These are phyloP conservation scores for Geoglossum cookeanum DNA, from an alignment of 2,329 filamentous ascomycete species.

Conservation along the genomic window DNA sequence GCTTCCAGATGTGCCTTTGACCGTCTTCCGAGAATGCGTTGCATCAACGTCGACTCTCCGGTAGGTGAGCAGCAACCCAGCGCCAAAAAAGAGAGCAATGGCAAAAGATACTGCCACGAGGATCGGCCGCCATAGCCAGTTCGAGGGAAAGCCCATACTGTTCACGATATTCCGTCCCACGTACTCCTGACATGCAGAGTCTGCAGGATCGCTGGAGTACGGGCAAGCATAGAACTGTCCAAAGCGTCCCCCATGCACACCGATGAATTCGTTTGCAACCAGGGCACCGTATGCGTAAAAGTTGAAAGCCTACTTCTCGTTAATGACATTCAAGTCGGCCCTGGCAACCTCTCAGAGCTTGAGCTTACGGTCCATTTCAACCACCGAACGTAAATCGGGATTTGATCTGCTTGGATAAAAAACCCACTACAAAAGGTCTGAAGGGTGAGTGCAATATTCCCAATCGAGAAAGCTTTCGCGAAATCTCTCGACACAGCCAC, in stretches of 20 bases:
- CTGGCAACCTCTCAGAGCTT: constrained; percentile 3
- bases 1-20: constrained; percentile 48
- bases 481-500: constrained; percentile 48
- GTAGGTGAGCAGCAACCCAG: constrained; percentile 43
- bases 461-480: constrained; percentile 49
- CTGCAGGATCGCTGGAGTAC: constrained; percentile 35
- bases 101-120: constrained; percentile 42
- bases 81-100: constrained; percentile 40
- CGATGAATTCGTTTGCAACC: constrained; percentile 49
- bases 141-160: constrained; percentile 43
- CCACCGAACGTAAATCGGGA: constrained; percentile 64
- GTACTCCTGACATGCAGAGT: constrained; percentile 49
- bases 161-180: constrained; percentile 50
- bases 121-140: constrained; percentile 51
- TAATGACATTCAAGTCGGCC: constrained; percentile 7
- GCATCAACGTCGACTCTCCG: constrained; percentile 50
- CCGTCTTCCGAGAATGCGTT: constrained; percentile 35
- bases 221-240: constrained; percentile 58
- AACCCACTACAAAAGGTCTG: constrained; percentile 60
- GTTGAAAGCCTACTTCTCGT: constrained; percentile 15
- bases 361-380: constrained; percentile 30
- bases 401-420: constrained; percentile 54
- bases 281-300: constrained; percentile 53
- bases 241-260: constrained; percentile 13
- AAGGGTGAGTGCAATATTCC: constrained; percentile 52